phyloP scores from a whole-genome alignment of 345 rosid species.

The Eutrema japonicum region DNA sequence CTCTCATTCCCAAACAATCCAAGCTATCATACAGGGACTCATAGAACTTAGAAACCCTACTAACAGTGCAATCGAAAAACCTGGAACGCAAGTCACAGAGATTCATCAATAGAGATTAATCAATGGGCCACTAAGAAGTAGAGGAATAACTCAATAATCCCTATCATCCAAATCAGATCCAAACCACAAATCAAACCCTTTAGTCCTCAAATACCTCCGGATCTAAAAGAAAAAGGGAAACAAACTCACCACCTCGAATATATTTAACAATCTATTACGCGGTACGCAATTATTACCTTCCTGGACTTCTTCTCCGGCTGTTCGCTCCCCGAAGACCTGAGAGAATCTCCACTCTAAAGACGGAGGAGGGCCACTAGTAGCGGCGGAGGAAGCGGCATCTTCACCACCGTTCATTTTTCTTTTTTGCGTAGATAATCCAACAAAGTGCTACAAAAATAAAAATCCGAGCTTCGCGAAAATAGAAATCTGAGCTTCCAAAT shows the following conservation, averaged over 20 bases:
- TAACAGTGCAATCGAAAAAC: constrained; percentile 28
- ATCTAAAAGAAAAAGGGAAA: constrained; percentile 45
- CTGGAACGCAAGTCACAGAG: constrained; percentile 13
- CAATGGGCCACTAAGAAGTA: constrained; percentile 44
- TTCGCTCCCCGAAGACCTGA: constrained; percentile 92
- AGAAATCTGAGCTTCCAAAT: constrained; percentile 47
- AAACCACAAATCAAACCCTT: constrained; percentile 50
- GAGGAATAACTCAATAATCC: constrained; percentile 45
- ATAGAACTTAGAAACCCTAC: constrained; percentile 25
- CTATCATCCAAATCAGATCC: constrained; percentile 65
- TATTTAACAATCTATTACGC: background rate
- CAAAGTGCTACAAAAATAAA: constrained; percentile 16
- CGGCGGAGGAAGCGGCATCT: constrained; percentile 50
- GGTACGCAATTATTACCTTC: constrained; percentile 55
- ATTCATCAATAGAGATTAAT: constrained; percentile 36
- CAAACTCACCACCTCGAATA: background rate
- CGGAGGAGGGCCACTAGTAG: constrained; percentile 50
- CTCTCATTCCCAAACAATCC: constrained; percentile 15
- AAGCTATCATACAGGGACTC: background rate
- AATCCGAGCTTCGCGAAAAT: constrained; percentile 33
- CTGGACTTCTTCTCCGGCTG: constrained; percentile 91
- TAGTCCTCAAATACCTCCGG: constrained; percentile 42
- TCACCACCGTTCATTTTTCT: constrained; percentile 70
- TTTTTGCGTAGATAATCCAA: constrained; percentile 40
- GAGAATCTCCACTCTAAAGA: constrained; percentile 89